Base-by-base conservation (phyloP, 495 filamentous ascomycete species). In the Aspergillus biplanus region DNA sequence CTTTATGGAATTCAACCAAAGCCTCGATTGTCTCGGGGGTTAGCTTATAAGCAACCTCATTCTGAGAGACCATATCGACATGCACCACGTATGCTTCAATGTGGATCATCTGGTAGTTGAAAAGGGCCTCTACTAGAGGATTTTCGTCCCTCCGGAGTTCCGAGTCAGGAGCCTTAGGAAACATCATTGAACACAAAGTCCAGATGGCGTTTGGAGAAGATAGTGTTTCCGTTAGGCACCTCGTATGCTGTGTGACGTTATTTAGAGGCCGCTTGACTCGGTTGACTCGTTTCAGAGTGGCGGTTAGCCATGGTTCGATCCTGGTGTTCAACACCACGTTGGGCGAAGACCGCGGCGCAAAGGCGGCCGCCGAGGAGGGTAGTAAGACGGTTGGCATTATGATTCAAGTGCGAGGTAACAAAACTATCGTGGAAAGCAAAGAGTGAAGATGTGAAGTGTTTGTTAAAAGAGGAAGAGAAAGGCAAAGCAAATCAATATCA, bases 61-160 rank as follows among this genome's bases (percentile, higher is more conserved):
- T 96, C 75, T 93, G 88, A 60, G 95, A 89, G 52, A 99, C 95
- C 91, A 99, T 95, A 80, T 99, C 95, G 76, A 99, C 92, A 77
- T 98, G 96, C 62, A 99, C 95, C 67, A 98, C 92, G 77, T 99
- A 99, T 53, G 95, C 96, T 78, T 98, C 93, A 65, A 98, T 84
- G 73, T 97, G 91, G 76, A 97, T 83, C 79, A 97, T 87, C 83
- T 96, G 91, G 75, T 92, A 94, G 82, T 96, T 96, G 85, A 91
- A 91, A 61, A 98, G 78, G 59, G 91, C 92, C 78, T 98, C 95
- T 66, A 97, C 83, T 61, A 97, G 81, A 49, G 93, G 91, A 74
- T 97, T 93, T 46, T 87, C 81, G 71, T 97, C 92, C 76, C 87
- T 91, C 70, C 86, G 84, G 67, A 98, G 84, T 69, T 98, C 91